These are phyloP conservation scores for Hypomontagnella monticulosa DNA, from an alignment of 495 filamentous ascomycete genomes.

Conservation along the genomic window DNA sequence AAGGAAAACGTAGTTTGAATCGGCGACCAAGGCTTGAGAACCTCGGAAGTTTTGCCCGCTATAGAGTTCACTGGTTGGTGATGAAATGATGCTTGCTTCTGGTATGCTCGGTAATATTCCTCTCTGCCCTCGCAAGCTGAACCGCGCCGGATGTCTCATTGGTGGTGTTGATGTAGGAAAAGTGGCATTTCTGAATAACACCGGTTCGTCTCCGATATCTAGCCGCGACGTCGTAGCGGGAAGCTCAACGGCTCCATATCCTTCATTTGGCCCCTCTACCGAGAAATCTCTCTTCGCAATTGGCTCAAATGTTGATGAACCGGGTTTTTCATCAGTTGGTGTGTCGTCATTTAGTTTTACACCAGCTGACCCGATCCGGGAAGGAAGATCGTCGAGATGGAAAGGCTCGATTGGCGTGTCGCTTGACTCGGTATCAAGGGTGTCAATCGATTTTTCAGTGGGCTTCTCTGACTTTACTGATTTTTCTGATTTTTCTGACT, in stretches of 20 bases:
- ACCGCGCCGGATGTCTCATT: slow-evolving; percentile 39
- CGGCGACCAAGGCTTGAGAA: slow-evolving; percentile 38
- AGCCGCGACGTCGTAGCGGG: slow-evolving; percentile 6
- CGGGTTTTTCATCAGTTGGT: slow-evolving; percentile 26
- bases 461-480: slow-evolving; percentile 3
- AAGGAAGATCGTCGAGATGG: slow-evolving; percentile 48
- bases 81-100: slow-evolving; percentile 40
- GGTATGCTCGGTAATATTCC: slow-evolving; percentile 56
- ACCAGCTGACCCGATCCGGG: slow-evolving; percentile 41
- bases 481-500: slow-evolving; percentile 30
- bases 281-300: slow-evolving; percentile 29
- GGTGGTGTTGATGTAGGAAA: slow-evolving; percentile 47
- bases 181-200: slow-evolving; percentile 25
- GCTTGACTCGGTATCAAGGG: slow-evolving; percentile 41
- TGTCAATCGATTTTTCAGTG: slow-evolving; percentile 34
- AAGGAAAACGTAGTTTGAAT: slow-evolving; percentile 53
- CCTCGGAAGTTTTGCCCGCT: slow-evolving; percentile 24
- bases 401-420: slow-evolving; percentile 51
- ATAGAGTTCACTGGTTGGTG: slow-evolving; percentile 31
- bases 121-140: slow-evolving; percentile 33
- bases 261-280: slow-evolving; percentile 18
- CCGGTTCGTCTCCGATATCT: slow-evolving; percentile 35
- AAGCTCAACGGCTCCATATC: slow-evolving; percentile 16
- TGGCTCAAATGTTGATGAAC: slow-evolving; percentile 8
- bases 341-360: slow-evolving; percentile 23